Evolutionary conservation across 441 rosid genomes (phyloP).

Genomic region (Hura crepitans): DNA sequence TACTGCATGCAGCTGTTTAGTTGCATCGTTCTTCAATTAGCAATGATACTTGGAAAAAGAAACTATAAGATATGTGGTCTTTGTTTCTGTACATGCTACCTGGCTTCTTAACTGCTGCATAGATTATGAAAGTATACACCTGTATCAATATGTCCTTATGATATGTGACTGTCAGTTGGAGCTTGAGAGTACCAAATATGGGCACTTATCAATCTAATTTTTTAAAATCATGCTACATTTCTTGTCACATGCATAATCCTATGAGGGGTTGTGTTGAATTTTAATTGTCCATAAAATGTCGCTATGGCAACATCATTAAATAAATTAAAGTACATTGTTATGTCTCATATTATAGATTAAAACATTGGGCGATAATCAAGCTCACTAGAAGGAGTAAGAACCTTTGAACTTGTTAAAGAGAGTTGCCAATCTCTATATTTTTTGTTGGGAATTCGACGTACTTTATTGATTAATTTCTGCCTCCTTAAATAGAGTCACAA

Average conservation of each 20-base stretch:
- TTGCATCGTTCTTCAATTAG: background rate
- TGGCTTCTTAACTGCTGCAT: background rate
- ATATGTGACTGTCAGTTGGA: background rate
- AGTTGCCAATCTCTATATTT: no score
- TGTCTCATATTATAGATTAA: no score
- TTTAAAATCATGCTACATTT: background rate
- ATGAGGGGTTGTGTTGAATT: background rate
- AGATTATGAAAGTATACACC: background rate
- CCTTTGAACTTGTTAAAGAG: no score
- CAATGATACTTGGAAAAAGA: background rate
- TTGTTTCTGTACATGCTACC: background rate
- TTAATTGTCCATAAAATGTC: background rate
- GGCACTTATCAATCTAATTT: background rate
- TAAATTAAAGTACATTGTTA: no score
- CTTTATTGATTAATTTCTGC: no score
- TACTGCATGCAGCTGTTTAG: background rate
- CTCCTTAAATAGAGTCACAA: no score
- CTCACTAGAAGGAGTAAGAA: no score
- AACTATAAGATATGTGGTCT: background rate
- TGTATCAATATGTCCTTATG: background rate
- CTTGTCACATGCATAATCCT: background rate
- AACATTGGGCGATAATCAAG: no score
- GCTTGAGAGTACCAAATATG: background rate
- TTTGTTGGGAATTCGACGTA: no score
- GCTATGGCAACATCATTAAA: background rate